Conservation (phyloP, 2,329 filamentous ascomycete genomes). For the Aspergillus calidoustus region DNA sequence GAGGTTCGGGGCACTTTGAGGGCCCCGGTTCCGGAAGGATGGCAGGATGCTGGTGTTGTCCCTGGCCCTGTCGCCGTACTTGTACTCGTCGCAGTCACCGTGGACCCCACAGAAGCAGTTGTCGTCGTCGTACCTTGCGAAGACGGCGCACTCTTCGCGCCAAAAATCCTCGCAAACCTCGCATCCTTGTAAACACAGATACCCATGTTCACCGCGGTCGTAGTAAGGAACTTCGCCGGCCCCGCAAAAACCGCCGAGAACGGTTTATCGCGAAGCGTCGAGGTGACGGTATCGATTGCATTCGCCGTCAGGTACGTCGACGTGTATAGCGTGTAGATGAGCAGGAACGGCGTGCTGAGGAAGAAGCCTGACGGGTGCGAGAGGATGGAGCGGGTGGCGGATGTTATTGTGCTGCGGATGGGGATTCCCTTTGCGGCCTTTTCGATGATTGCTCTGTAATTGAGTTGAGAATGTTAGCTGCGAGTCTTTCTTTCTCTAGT, state of each 20-base stretch:
- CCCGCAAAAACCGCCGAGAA: slow-evolving; percentile 71
- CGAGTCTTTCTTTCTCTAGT: not conserved
- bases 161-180: slow-evolving; percentile 82
- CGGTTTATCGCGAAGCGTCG: slow-evolving; percentile 63
- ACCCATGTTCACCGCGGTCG: slow-evolving; percentile 79
- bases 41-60: slow-evolving; percentile 23
- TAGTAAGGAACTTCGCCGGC: slow-evolving; percentile 78
- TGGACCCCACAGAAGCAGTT: no score
- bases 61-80: slow-evolving; percentile 13
- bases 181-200: slow-evolving; percentile 90
- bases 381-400: slow-evolving; percentile 46
- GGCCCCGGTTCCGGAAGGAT: slow-evolving; percentile 27
- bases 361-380: slow-evolving; percentile 49
- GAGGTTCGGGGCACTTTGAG: slow-evolving; percentile 67
- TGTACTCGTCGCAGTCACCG: not conserved
- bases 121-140: slow-evolving; percentile 25
- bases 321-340: slow-evolving; percentile 70
- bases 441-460: slow-evolving; percentile 52
- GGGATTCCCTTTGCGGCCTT: slow-evolving; percentile 52
- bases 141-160: slow-evolving; percentile 58
- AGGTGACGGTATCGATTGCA: slow-evolving; percentile 77
- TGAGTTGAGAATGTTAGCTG: not conserved
- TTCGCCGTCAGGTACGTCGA: slow-evolving; percentile 92
- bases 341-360: slow-evolving; percentile 52
- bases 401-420: slow-evolving; percentile 47